Conservation (phyloP, 441 rosid genomes). For the Mallotus repandus region DNA sequence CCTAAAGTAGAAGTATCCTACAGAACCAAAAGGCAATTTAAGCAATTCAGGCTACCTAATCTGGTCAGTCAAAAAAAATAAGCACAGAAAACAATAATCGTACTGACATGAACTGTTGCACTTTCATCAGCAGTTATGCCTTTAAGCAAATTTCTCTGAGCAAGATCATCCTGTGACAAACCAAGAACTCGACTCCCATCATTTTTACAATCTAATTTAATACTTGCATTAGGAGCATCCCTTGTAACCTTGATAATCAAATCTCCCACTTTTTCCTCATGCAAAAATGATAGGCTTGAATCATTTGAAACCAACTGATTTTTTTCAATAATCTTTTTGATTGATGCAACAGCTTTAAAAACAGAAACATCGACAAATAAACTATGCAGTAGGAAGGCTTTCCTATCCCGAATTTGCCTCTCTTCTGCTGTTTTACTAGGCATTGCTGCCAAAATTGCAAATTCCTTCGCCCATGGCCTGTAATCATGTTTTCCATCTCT, state of each 20-base stretch:
- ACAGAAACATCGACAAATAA: slow-evolving; percentile 60
- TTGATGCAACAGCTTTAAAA: slow-evolving; percentile 55
- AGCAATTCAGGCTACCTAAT: slow-evolving; percentile 27
- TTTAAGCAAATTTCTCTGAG: slow-evolving; percentile 55
- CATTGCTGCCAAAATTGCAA: slow-evolving; percentile 53
- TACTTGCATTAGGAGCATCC: slow-evolving; percentile 39
- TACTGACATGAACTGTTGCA: slow-evolving; percentile 60
- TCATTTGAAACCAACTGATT: slow-evolving; percentile 23
- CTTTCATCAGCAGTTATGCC: slow-evolving; percentile 74
- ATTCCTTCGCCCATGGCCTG: slow-evolving; percentile 72
- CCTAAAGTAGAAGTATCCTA: slow-evolving; percentile 61
- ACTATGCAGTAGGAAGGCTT: slow-evolving; percentile 67
- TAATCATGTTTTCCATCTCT: slow-evolving; percentile 48
- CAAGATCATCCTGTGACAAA: slow-evolving; percentile 36
- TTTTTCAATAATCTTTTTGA: slow-evolving; percentile 33
- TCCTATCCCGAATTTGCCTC: slow-evolving; percentile 60
- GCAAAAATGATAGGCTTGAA: slow-evolving; percentile 29
- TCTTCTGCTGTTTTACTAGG: slow-evolving; percentile 69
- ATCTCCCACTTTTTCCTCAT: slow-evolving; percentile 54
- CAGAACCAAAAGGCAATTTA: slow-evolving; percentile 26
- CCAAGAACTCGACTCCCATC: slow-evolving; percentile 37
- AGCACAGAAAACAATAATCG: slow-evolving; percentile 24
- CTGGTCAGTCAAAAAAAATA: slow-evolving; percentile 19
- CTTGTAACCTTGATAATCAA: slow-evolving; percentile 44
- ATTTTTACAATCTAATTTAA: slow-evolving; percentile 38